Base-by-base conservation (phyloP, 1,284 basidiomycete genomes). In the Ceratobasidium sp. region DNA sequence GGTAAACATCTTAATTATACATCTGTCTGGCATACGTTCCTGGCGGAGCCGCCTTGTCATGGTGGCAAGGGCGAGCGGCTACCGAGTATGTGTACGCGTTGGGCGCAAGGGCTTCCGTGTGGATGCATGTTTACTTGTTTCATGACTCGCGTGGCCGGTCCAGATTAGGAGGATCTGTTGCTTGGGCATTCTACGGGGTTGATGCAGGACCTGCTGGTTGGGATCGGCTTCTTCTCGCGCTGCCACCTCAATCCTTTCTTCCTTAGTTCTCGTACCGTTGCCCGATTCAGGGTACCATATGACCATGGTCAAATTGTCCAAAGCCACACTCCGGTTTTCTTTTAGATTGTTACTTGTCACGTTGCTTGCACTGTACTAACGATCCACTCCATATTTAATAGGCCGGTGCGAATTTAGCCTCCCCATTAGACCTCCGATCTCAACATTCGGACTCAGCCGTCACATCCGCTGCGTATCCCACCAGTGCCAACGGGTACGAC, bases 241-340 rank as follows among this genome's bases (percentile, higher is more conserved):
- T 43, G 62, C 62, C 62, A 67, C 62, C 48, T 39, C 48, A 26
- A 23, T 28, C 28, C 46, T 64, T 48, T 53, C 28, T 67, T 67
- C 62, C 62, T 67, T 67, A 55, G 62, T 67, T 30, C 48, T 67
- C 30, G 48, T 53, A 34, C 28, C 32, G 36, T 53, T 67, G 30
- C 62, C 48, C 39, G 50, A 53, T 41, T 41, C 50, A 67, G 62
- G 62, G 62, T 39, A 23, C 23, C 30, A 43, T 26, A n/a, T 21
- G 36, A 32, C 62, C 26, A 36, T 53, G 39, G 28, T 48, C 50
- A 55, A 52, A 67, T 67, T 52, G 32, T 39, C 30, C 48, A 53
- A 36, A 58, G 55, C 36, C 55, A 58, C 55, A 57, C 48, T 53
- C 50, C 21, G 62, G 46, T 34, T 39, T 52, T 41, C 62, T 67